Evolutionary conservation across 2,329 filamentous ascomycete species (phyloP).

Genomic region (Fusarium sp.): DNA sequence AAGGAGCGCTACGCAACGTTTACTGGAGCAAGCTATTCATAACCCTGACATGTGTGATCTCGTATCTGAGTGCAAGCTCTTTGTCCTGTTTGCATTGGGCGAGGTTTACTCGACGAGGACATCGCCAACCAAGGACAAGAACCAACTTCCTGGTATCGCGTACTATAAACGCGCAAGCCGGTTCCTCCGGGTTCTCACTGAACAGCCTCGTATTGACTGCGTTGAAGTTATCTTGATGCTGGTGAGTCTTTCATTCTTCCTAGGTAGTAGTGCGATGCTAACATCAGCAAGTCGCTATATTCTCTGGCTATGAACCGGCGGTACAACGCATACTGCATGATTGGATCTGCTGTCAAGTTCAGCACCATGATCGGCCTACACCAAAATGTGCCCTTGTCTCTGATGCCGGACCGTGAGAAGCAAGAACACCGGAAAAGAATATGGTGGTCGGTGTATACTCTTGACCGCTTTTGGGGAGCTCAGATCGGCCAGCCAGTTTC

Average conservation of each 20-base stretch:
- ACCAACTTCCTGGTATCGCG: slow-evolving; percentile 52
- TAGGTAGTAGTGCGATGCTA: background rate
- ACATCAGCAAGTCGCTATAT: slow-evolving; percentile 50
- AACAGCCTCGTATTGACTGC: slow-evolving; percentile 54
- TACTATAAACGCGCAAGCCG: slow-evolving; percentile 55
- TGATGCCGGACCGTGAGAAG: slow-evolving; percentile 49
- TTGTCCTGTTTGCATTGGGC: slow-evolving; percentile 56
- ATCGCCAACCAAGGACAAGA: slow-evolving; percentile 44
- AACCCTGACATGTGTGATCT: slow-evolving; percentile 45
- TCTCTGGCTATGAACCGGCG: slow-evolving; percentile 56
- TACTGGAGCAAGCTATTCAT: slow-evolving; percentile 50
- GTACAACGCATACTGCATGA: slow-evolving; percentile 54
- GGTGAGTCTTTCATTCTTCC: slow-evolving; percentile 40
- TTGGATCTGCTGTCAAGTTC: slow-evolving; percentile 55
- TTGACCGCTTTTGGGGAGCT: slow-evolving; percentile 59
- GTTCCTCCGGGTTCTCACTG: slow-evolving; percentile 51
- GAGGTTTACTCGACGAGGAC: slow-evolving; percentile 54
- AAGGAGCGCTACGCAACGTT: slow-evolving; percentile 47
- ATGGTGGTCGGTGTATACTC: slow-evolving; percentile 55
- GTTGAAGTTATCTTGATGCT: slow-evolving; percentile 57
- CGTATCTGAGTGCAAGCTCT: slow-evolving; percentile 52
- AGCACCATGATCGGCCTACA: slow-evolving; percentile 56
- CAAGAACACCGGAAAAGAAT: slow-evolving; percentile 54
- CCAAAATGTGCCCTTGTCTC: slow-evolving; percentile 47
- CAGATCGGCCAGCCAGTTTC: slow-evolving; percentile 60